These are phyloP conservation scores for Penicillium sp. DNA, from an alignment of 2,329 filamentous ascomycete species.

Conservation along the genomic window DNA sequence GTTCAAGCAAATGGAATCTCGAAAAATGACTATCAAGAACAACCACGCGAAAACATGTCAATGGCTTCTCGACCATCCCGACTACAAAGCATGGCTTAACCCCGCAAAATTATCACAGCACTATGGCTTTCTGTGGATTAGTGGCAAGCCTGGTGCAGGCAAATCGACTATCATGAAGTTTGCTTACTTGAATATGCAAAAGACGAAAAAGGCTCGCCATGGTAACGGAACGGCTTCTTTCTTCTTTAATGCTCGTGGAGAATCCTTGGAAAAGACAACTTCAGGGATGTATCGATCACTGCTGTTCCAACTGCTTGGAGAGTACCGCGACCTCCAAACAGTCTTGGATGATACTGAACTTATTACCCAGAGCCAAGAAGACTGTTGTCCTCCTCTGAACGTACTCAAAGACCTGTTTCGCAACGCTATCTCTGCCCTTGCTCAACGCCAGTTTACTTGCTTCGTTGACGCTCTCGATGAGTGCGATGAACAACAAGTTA, in stretches of 20 bases:
- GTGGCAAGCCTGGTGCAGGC: conserved; percentile 36
- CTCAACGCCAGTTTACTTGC: conserved; percentile 21
- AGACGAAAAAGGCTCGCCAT: neutral
- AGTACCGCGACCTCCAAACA: conserved; percentile 18
- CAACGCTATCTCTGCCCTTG: conserved; percentile 15
- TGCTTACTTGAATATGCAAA: conserved; percentile 9
- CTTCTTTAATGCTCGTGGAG: conserved; percentile 28
- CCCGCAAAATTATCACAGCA: conserved; percentile 17
- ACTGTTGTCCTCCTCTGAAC: conserved; percentile 24
- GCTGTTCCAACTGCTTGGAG: conserved; percentile 24
- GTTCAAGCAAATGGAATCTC: conserved; percentile 12
- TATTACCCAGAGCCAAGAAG: conserved; percentile 17
- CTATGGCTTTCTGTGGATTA: conserved; percentile 37
- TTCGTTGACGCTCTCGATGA: conserved; percentile 48
- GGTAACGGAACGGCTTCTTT: conserved; percentile 23
- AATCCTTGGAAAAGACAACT: conserved; percentile 20
- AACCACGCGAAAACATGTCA: conserved; percentile 7
- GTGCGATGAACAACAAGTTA: conserved; percentile 37
- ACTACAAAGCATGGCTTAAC: conserved; percentile 33
- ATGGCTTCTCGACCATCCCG: conserved; percentile 7
- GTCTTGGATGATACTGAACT: conserved; percentile 1
- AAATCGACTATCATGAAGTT: conserved; percentile 36
- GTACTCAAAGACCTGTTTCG: conserved; percentile 20
- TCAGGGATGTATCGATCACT: conserved; percentile 28
- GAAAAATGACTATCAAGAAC: neutral